Percentiles rank a stretch among this genome's conserved stretches.
phyloP scores from a whole-genome alignment of 2,329 filamentous ascomycete genomes.

The Fusarium papillatum region DNA sequence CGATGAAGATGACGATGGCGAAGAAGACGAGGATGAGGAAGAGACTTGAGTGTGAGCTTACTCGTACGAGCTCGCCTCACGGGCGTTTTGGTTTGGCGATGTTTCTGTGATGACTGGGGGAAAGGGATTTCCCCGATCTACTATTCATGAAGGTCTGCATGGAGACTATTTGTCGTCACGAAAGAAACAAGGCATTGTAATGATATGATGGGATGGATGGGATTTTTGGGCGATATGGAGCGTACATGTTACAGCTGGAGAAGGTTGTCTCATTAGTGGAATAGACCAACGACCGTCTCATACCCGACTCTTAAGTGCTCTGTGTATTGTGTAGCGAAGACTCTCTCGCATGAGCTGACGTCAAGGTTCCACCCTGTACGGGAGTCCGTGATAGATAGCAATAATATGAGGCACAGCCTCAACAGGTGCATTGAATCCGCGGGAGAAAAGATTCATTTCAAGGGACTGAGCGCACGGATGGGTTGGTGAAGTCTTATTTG shows the following conservation, averaged over 20 bases:
- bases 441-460: not conserved
- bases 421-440: not conserved
- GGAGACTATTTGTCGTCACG: not conserved
- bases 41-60: not conserved
- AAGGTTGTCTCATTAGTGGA: not conserved
- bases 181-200: not conserved
- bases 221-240: not conserved
- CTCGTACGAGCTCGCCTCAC: not conserved
- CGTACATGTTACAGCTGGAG: not conserved
- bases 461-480: not conserved
- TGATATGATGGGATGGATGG: not conserved
- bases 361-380: not conserved
- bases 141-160: not conserved
- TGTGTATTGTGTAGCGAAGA: not conserved
- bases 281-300: not conserved
- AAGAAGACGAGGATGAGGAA: not conserved
- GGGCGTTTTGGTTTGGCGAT: not conserved
- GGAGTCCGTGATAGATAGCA: not conserved
- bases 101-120: not conserved
- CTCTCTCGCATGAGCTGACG: not conserved
- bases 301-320: not conserved
- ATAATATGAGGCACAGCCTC: not conserved
- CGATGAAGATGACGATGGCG: constrained; percentile 12
- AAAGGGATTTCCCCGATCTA: not conserved
- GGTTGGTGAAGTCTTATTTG: not conserved